phyloP scores from a whole-genome alignment of 306 rosid species.

The Fragaria vesca region DNA sequence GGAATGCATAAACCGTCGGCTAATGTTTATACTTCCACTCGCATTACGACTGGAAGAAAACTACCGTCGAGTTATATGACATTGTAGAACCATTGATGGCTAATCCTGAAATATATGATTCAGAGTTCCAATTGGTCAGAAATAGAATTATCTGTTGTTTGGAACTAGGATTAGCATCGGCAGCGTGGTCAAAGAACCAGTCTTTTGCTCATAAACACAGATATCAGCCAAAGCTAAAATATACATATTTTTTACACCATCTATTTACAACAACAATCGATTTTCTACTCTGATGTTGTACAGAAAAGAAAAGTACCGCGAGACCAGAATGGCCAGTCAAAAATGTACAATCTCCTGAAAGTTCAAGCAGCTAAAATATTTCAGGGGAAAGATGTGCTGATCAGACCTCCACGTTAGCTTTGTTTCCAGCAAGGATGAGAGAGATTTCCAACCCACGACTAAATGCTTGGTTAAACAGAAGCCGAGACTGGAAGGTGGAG shows the following conservation, averaged over 20 bases:
- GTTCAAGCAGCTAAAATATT: neutral
- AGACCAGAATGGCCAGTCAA: conserved; percentile 10
- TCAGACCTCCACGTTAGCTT: conserved; percentile 72
- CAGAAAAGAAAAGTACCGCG: neutral
- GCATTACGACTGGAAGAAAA: neutral
- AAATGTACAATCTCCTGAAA: conserved; percentile 25
- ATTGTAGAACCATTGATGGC: neutral
- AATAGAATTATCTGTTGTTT: neutral
- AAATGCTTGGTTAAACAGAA: conserved; percentile 95
- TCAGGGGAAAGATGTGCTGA: neutral
- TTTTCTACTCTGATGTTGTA: neutral
- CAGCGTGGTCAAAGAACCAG: neutral
- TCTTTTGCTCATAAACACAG: neutral
- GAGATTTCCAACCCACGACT: conserved; percentile 98
- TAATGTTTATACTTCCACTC: too few species aligned
- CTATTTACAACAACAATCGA: conserved; percentile 10
- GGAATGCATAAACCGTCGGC: neutral
- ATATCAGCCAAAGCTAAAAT: neutral
- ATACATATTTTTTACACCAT: conserved; percentile 13
- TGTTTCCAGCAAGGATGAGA: conserved; percentile 94
- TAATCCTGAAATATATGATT: neutral
- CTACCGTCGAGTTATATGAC: too few species aligned
- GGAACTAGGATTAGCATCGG: neutral
- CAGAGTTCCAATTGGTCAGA: neutral
- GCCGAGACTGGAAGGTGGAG: conserved; percentile 96